Conservation (phyloP, 73 alveolate species). For the Paraurostyla sp. region DNA sequence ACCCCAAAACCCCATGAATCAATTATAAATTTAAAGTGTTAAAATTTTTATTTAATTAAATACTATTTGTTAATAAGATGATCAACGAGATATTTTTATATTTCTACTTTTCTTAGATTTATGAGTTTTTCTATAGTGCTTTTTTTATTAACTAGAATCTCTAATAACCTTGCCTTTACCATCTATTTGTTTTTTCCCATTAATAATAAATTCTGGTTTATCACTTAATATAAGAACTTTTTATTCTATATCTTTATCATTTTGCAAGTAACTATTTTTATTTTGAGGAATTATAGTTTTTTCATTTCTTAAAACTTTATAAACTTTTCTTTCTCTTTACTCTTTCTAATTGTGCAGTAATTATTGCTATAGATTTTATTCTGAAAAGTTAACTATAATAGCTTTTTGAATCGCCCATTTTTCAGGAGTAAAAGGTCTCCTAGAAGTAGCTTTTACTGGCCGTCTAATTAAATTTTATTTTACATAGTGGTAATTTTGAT, state of each 20-base stretch:
- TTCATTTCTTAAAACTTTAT: conserved; percentile 1
- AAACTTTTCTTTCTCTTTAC: background rate
- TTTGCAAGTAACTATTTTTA: background rate
- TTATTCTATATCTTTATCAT: background rate
- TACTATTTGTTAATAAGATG: too few species aligned
- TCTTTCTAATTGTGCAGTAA: background rate
- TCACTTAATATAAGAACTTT: background rate
- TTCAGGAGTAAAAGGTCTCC: conserved; percentile 41
- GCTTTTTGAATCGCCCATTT: conserved; percentile 38
- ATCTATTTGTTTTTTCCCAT: background rate
- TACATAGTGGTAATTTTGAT: too few species aligned
- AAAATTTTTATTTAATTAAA: too few species aligned
- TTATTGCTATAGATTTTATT: background rate
- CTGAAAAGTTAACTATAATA: conserved; percentile 20
- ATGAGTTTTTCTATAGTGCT: too few species aligned
- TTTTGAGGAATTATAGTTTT: too few species aligned
- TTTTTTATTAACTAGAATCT: too few species aligned
- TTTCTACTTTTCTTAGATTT: too few species aligned
- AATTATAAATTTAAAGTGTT: too few species aligned
- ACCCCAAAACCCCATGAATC: too few species aligned
- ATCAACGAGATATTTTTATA: too few species aligned
- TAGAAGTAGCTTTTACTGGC: too few species aligned
- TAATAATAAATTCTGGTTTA: conserved; percentile 31
- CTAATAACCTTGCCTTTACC: background rate
- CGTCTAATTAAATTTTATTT: too few species aligned